These are phyloP conservation scores for Geranomyces michiganensis DNA, from an alignment of 192 early-diverging fungal species.

Conservation along the genomic window DNA sequence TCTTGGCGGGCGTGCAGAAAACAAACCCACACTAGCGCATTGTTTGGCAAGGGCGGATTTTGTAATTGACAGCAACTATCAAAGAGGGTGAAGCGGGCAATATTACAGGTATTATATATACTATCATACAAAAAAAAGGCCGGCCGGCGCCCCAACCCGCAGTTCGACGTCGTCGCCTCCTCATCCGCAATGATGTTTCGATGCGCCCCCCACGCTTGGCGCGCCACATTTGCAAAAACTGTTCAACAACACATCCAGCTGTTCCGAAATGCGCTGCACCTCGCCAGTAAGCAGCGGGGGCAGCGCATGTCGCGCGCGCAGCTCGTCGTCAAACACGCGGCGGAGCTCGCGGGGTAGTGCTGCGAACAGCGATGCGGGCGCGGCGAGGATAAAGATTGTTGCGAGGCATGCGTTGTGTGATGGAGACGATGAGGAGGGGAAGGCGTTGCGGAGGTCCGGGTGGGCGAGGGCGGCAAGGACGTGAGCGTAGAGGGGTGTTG, in stretches of 20 bases:
- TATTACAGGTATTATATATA: no score
- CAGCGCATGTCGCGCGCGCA: constrained; percentile 35
- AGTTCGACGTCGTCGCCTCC: no score
- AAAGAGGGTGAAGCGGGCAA: no score
- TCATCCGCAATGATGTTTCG: no score
- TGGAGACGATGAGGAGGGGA: constrained; percentile 23
- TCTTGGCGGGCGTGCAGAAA: no score
- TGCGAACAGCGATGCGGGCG: constrained; percentile 58
- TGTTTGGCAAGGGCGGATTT: no score
- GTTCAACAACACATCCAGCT: constrained; percentile 59
- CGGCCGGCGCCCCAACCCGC: no score
- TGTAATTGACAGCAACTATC: no score
- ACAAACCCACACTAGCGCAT: no score
- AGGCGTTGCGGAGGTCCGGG: constrained; percentile 5
- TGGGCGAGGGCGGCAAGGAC: constrained; percentile 6
- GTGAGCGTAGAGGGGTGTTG: constrained; percentile 11
- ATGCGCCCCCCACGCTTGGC: not conserved
- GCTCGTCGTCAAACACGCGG: constrained; percentile 43
- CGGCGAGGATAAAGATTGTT: constrained; percentile 64
- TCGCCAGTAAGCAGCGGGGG: constrained; percentile 53
- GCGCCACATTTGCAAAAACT: constrained; percentile 65
- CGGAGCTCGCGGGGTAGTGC: constrained; percentile 53
- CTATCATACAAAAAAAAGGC: no score
- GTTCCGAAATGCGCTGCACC: constrained; percentile 54
- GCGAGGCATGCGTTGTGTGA: constrained; percentile 49